A percentile compares a stretch with the other conserved stretches of the same genome.
Conservation (phyloP, 768 basidiomycete genomes). For the Tubosaeta sp. region DNA sequence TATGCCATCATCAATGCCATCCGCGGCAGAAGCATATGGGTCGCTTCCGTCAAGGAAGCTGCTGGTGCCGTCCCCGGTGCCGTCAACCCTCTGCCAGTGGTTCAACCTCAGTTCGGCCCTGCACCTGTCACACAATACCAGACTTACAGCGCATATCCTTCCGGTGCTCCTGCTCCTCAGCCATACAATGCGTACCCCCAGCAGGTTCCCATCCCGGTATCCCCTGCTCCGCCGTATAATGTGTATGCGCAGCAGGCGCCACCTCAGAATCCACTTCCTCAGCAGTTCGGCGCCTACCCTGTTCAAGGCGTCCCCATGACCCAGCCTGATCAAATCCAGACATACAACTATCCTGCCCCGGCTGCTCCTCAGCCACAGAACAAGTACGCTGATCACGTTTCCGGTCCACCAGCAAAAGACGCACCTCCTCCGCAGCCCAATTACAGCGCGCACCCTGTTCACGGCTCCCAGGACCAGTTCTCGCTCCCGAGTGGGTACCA, state of each 20-base stretch:
- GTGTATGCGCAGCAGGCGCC: not conserved
- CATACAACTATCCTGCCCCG: constrained; percentile 1
- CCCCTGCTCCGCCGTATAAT: not conserved
- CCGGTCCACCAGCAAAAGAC: not conserved
- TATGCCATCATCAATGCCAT: constrained; percentile 22
- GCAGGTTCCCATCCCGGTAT: constrained; percentile 3
- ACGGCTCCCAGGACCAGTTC: constrained; percentile 7
- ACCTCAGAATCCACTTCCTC: not conserved
- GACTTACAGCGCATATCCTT: constrained; percentile 1
- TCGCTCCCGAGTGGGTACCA: constrained; percentile 9
- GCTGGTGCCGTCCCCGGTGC: not conserved
- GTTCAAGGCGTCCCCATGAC: not conserved
- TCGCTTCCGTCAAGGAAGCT: constrained; percentile 19
- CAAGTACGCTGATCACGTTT: constrained; percentile 4
- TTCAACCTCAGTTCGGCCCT: constrained; percentile 7
- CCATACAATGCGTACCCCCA: constrained; percentile 7
- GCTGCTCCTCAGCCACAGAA: constrained; percentile 1
- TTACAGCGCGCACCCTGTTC: constrained; percentile 11
- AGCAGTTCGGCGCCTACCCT: not conserved
- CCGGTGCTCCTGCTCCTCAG: constrained; percentile 1
- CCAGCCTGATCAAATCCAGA: not conserved
- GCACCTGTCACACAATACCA: constrained; percentile 6
- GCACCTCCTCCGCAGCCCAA: constrained; percentile 16
- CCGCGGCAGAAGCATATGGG: constrained; percentile 24
- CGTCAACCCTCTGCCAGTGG: constrained; percentile 1